Base-by-base conservation (phyloP, 257 asterid species). In the Solanum infundibuliforme region DNA sequence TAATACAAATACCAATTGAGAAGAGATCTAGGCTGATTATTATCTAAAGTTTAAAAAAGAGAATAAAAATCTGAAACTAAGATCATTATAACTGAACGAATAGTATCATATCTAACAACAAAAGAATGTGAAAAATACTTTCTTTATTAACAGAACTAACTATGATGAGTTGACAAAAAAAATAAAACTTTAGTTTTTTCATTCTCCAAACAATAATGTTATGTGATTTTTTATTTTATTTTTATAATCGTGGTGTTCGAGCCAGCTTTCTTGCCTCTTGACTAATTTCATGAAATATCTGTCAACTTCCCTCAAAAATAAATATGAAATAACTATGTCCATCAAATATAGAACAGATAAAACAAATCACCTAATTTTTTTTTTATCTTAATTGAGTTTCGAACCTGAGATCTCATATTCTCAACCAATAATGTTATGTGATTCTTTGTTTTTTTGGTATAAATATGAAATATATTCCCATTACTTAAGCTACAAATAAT, bases 101-200 rank as follows among this genome's bases (percentile, higher is more conserved):
- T 89, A 88, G 87, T 48, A 89, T 88, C 92, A 84, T 90, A 89
- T 90, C 91, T 87, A 92, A 84, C 86, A 86, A 52, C 86, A 82
- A 88, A 77, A 84, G 86, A 62, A 87, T 60, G 83, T 35, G 83
- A 81, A 39, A 39, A 77, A 12, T 74, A 65, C 68, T 85, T 87
- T 82, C 20, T 89, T 82, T 82, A 82, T 29, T 82, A 82, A 88
- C 89, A 88, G 76, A 91, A 52, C 72, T 75, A 88, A 89, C 86
- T 88, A 87, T 74, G 52, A 74, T 79, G 84, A 87, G 86, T 88
- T 77, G 88, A 75, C 85, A 71, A 87, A 83, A 58, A 55, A 52
- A 5, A 13, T 12, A 75, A 43, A 71, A 55, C 41, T 65, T 73
- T 20, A 21, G 29, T 83, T 38, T 39, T 58, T 58, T 86, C n/a